Evolutionary conservation across 768 basidiomycete genomes (phyloP), one percentile per base, ranked within the genome.

Genomic region (Agaricus subrufescens): DNA sequence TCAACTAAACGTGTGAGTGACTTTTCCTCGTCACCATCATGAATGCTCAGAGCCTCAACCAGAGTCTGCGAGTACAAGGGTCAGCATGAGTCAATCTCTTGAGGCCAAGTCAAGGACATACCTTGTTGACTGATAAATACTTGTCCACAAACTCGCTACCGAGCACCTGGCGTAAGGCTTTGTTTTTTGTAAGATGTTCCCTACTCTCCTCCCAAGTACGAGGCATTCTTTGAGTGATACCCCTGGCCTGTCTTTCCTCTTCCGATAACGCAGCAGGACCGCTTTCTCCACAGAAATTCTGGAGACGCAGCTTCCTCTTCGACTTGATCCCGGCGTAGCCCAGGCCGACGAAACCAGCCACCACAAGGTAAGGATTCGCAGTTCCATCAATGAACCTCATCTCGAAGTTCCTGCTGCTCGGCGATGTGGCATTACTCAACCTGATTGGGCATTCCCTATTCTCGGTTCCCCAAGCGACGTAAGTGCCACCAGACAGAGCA

Each of bases 401-500:
- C 67, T 91, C 89, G 59, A 90, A 86, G 60, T 82, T 81, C 29
- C 81, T 75, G 43, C 75, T 74, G 0, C 73, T 69, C 0, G 75
- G 76, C 0, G 79, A 74, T 7, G 68, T 62, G 0, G 71, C 69
- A 49, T 82, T 84, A 50, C 75, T 75, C 25, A 89, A 68, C 3
- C 87, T 84, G 1, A 90, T 66, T 0, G 85, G 82, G 1, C 76
- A 72, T 64, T 90, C 87, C 42, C 84, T 79, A 66, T 87, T 87
- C 43, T 89, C 84, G 7, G 78, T 75, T 0, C 88, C 89, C 84
- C 84, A 90, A 57, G 69, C 73, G 34, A 82, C 77, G 63, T 81
- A 86, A 0, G 87, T 89, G 6, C 89, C 89, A 27, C 89, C 86
- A 0, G 83, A 77, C 85, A 85, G 87, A 19, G 79, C 72, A 1